phyloP scores from a whole-genome alignment of 257 asterid genomes.

The Craterostigma plantagineum region DNA sequence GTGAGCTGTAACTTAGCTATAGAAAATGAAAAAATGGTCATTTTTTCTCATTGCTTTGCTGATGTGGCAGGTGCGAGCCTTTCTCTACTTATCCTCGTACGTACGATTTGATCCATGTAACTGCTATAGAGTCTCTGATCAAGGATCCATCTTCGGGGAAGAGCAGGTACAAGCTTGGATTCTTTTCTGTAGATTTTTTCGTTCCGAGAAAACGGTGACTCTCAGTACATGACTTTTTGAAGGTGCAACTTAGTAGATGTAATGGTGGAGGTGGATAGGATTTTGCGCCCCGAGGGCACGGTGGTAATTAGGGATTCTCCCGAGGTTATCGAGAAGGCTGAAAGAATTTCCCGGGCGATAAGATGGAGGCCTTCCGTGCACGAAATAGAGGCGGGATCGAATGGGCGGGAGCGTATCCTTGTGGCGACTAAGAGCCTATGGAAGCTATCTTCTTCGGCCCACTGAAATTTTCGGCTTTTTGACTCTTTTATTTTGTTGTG shows the following conservation, averaged over 20 bases:
- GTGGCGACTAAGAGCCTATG: slow-evolving; percentile 63
- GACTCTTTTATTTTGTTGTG: no score
- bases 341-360: slow-evolving; percentile 46
- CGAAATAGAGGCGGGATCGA: slow-evolving; percentile 57
- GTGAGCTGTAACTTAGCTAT: no score
- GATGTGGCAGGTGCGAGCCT: slow-evolving; percentile 83
- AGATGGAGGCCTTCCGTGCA: slow-evolving; percentile 62
- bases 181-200: not conserved
- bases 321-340: slow-evolving; percentile 47
- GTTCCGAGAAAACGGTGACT: no score
- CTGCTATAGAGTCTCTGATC: slow-evolving; percentile 55
- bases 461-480: no score
- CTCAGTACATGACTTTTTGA: no score
- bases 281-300: slow-evolving; percentile 85
- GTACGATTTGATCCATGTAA: slow-evolving; percentile 82
- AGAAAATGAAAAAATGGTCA: no score
- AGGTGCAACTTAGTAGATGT: slow-evolving; percentile 91
- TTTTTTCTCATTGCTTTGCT: slow-evolving; percentile 1
- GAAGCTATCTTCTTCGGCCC: slow-evolving; percentile 32
- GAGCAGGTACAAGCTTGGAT: slow-evolving; percentile 34
- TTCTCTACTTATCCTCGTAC: slow-evolving; percentile 96
- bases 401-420: slow-evolving; percentile 50
- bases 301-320: slow-evolving; percentile 69
- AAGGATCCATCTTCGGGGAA: slow-evolving; percentile 50
- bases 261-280: slow-evolving; percentile 87